These are phyloP conservation scores for Xenosphaeropsis pyriputrescens DNA, from an alignment of 2,329 filamentous ascomycete species.

Conservation along the genomic window DNA sequence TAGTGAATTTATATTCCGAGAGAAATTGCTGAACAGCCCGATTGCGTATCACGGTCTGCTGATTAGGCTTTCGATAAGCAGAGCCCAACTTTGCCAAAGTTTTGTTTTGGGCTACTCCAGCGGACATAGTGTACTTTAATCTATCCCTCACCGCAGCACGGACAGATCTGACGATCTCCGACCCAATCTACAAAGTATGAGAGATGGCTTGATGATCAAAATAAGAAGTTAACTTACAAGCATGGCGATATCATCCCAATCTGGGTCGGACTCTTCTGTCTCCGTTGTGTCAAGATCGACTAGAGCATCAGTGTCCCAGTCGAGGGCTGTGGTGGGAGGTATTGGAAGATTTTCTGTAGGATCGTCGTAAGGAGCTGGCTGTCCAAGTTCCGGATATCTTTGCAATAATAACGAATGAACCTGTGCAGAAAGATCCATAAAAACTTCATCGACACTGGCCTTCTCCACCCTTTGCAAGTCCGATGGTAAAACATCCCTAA, in stretches of 20 bases:
- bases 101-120: constrained; percentile 80
- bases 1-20: constrained; percentile 77
- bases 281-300: constrained; percentile 61
- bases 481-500: constrained; percentile 58
- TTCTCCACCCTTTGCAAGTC: constrained; percentile 70
- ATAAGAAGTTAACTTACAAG: neutral
- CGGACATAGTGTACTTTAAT: constrained; percentile 83
- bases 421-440: constrained; percentile 78
- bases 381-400: constrained; percentile 58
- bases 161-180: constrained; percentile 72
- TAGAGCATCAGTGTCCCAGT: constrained; percentile 75
- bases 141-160: constrained; percentile 52
- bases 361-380: constrained; percentile 59
- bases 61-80: constrained; percentile 82
- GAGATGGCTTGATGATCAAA: constrained; percentile 15
- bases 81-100: constrained; percentile 91
- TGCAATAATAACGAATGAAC: constrained; percentile 62
- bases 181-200: constrained; percentile 39
- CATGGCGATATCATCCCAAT: constrained; percentile 22
- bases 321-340: constrained; percentile 57
- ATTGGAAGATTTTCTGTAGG: constrained; percentile 55
- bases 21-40: constrained; percentile 71
- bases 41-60: constrained; percentile 86
- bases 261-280: constrained; percentile 65
- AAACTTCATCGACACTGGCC: constrained; percentile 90